Evolutionary conservation across 345 rosid species (phyloP), one percentile per base, ranked within the genome.

Genomic region (Brassica juncea): DNA sequence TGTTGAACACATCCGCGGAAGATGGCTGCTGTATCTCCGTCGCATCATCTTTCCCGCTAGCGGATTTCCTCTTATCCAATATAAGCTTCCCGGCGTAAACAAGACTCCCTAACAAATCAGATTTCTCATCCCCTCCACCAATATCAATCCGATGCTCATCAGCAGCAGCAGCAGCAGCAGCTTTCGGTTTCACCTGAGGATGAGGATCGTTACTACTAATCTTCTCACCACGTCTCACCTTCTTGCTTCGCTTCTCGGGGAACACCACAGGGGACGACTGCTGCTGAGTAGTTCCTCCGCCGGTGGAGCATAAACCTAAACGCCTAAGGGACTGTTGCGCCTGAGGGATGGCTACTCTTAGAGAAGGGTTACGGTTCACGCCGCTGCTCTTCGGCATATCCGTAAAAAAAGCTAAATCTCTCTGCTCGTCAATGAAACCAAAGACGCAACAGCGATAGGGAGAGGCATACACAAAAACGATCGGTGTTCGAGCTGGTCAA

Each of bases 201-300:
- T 14, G 4, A 32, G 35, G 6, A 12, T 44, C 15, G 4, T 88
- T 84, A 68, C 76, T 87, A 19, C 78, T 75, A 9, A 39, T 34
- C 65, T 85, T 34, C 65, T 85, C 84, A 8, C 69, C 11, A 15
- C 74, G 85, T 71, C 84, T 93, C 64, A 77, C 86, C 87, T 87
- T 95, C 83, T 87, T 92, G 73, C 84, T 83, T 11, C 97, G 86
- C 79, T 91, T 93, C 83, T 95, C 97, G 0, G 97, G 99, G 77
- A 91, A 95, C 19, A 90, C 97, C 7, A 91, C 82, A 1, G 98
- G 98, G 47, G 98, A 95, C 0, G 96, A 87, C 54, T 90, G 97
- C 57, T 88, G 94, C 47, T 39, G 47, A 39, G 47, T 3, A 4
- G 82, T 19, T 19, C 19, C 82, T 42, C 85, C 90, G 0, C 86